Evolutionary conservation across 2,329 filamentous ascomycete species (phyloP), one percentile per base, ranked within the genome.

Genomic region (Epichloe aotearoae): DNA sequence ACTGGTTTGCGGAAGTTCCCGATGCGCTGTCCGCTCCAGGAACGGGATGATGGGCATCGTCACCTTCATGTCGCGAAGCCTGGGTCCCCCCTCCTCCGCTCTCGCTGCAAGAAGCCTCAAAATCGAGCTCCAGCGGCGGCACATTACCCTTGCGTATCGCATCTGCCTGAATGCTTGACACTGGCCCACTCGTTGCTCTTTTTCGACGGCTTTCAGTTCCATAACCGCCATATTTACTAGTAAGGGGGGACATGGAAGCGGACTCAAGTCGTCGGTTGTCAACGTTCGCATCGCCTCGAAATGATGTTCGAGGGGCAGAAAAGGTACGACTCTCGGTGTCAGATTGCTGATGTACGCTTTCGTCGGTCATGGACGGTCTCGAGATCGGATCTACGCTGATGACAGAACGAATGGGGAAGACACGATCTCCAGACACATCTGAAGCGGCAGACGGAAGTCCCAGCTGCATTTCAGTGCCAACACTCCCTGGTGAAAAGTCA

Each of bases 381-480:
- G 64, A 66, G n/a, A 53, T 50, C 6, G 79, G 78, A 57, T 86
- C 82, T 40, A 90, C 79, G 6, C 80, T 86, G 23, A 91, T 73
- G 42, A 87, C 82, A n/a, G 85, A 89, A 46, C 85, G 79, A 34
- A 91, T 85, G n/a, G 86, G 86, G 51, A 86, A 91, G 5, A 91
- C 84, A 50, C 84, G 77, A 59, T 90, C 75, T 34, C 65, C 63
- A 30, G 65, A 67, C 23, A 64, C 61, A 49, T 69, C 67, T n/a
- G 67, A 68, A 45, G 59, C 55, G 11, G 57, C 56, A 2, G 64
- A 67, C 20, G 54, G 60, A 39, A 63, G 54, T 5, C 62, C 60
- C 1, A 61, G 59, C 49, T 72, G 72, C 40, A 57, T 65, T 33
- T 74, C 73, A 2, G 71, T 73, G 38, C 61, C 58, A 8, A 61